Conservation (phyloP, 257 asterid genomes). For the Eustoma russellianum region DNA sequence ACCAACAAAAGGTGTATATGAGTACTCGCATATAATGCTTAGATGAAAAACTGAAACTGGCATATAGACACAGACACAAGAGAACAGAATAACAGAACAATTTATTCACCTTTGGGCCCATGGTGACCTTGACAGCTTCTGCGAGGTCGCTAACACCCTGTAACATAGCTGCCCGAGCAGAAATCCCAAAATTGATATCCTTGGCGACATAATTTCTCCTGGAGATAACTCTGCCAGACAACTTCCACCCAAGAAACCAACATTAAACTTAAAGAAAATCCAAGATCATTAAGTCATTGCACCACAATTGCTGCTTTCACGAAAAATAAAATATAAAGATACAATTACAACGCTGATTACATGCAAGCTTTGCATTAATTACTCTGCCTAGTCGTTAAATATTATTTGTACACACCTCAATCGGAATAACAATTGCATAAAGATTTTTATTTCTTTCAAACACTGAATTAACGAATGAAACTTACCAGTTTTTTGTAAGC, state of each 20-base stretch:
- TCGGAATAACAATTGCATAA: no score
- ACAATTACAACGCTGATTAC: neutral
- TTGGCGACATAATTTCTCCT: constrained; percentile 81
- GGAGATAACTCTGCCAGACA: constrained; percentile 32
- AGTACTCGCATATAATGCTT: neutral
- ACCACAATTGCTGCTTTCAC: no score
- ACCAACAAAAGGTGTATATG: neutral
- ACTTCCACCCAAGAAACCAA: constrained; percentile 28
- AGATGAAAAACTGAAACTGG: neutral
- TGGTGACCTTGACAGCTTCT: constrained; percentile 89
- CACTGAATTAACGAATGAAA: neutral
- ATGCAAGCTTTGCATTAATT: no score
- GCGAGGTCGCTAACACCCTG: constrained; percentile 88
- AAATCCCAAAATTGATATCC: constrained; percentile 63
- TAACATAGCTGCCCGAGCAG: constrained; percentile 76
- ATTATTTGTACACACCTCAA: no score
- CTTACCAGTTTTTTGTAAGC: constrained; percentile 50
- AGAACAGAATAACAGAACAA: neutral
- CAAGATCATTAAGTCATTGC: no score
- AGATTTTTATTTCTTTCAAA: no score
- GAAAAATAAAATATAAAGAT: neutral
- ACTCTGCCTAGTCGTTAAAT: no score
- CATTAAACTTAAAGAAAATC: constrained; percentile 1
- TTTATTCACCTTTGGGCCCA: constrained; percentile 80
- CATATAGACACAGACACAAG: neutral